phyloP scores from a whole-genome alignment of 1,284 basidiomycete species.

The Rhodotorula sp. region DNA sequence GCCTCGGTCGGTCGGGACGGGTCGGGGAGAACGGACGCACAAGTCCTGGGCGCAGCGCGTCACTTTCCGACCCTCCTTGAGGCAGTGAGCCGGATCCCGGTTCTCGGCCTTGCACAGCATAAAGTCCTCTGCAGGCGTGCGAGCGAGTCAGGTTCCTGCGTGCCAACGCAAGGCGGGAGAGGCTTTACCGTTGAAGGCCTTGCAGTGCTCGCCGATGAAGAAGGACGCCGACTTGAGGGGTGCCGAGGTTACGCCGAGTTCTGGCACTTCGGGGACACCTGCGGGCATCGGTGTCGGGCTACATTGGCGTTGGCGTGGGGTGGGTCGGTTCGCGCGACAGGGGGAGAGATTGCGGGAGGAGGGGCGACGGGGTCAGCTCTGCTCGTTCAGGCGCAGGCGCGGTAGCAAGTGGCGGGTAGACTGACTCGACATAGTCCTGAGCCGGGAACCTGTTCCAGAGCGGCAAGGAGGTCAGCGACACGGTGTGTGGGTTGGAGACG shows the following conservation, averaged over 20 bases:
- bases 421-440: constrained; percentile 43
- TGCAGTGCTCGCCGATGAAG: constrained; percentile 95
- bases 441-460: constrained; percentile 28
- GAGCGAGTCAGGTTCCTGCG: not conserved
- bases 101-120: constrained; percentile 98
- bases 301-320: not conserved
- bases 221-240: constrained; percentile 96
- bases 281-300: constrained; percentile 67
- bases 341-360: not conserved
- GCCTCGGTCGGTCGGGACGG: not conserved
- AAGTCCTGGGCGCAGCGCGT: constrained; percentile 93
- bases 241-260: constrained; percentile 87
- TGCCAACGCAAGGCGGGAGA: too few relatives aligned
- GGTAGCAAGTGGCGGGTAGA: not conserved
- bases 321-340: too few relatives aligned
- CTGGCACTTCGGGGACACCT: constrained; percentile 76
- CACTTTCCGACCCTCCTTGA: constrained; percentile 93
- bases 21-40: constrained; percentile 65
- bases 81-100: constrained; percentile 84
- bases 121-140: constrained; percentile 78
- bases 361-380: not conserved
- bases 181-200: constrained; percentile 85
- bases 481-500: not conserved
- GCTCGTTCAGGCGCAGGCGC: too few relatives aligned
- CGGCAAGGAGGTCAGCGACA: not conserved